Conservation (phyloP, 2,329 filamentous ascomycete species). For the Tolypocladium pustulatum region DNA sequence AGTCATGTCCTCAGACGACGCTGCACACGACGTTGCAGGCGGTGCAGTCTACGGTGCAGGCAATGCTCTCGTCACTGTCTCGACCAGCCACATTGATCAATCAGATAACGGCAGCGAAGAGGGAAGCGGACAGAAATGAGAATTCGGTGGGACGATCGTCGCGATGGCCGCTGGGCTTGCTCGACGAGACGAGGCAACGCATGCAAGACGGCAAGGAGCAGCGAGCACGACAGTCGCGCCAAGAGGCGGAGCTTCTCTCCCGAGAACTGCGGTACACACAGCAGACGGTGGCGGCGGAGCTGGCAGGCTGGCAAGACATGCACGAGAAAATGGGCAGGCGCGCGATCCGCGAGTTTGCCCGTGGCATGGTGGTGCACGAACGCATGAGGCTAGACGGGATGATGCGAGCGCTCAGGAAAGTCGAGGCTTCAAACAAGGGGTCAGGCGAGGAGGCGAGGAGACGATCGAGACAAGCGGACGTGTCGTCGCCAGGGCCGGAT, state of each 20-base stretch:
- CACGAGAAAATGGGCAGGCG: conserved; percentile 66
- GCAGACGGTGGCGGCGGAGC: conserved; percentile 80
- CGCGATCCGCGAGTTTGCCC: conserved; percentile 67
- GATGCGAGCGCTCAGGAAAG: conserved; percentile 62
- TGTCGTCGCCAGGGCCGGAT: background rate
- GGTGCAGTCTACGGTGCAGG: conserved; percentile 74
- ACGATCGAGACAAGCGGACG: background rate
- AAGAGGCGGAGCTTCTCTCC: conserved; percentile 63
- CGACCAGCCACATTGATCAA: conserved; percentile 70
- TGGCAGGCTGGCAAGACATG: conserved; percentile 90
- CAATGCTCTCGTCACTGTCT: conserved; percentile 68
- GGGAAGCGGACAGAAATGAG: conserved; percentile 67
- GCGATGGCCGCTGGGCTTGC: conserved; percentile 68
- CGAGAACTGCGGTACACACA: conserved; percentile 85
- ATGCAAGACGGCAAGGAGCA: conserved; percentile 77
- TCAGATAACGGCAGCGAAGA: conserved; percentile 63
- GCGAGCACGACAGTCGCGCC: conserved; percentile 58
- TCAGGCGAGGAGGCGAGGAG: background rate
- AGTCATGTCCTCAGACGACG: conserved; percentile 60
- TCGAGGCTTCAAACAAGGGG: conserved; percentile 20
- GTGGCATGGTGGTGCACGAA: conserved; percentile 70
- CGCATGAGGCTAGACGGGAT: conserved; percentile 70
- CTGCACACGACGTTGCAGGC: conserved; percentile 72
- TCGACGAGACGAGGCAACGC: conserved; percentile 80
- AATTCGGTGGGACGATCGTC: conserved; percentile 64